Percentiles rank a stretch among this genome's conserved stretches.
Conservation (phyloP, 768 basidiomycete species). For the Auricularia sp. region DNA sequence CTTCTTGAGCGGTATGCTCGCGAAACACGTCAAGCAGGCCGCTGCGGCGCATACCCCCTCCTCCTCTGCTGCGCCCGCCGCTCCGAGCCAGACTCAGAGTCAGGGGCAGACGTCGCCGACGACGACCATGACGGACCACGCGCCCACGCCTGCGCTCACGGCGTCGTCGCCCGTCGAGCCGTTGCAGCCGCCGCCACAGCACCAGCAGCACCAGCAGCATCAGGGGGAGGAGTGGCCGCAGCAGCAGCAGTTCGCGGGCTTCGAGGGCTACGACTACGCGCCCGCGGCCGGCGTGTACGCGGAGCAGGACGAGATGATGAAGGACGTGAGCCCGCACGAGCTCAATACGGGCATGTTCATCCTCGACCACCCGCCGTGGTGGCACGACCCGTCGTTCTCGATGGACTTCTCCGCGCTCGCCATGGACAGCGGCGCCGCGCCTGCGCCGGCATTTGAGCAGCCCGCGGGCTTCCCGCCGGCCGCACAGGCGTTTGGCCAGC, state of each 20-base stretch:
- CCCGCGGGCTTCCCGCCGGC: neutral
- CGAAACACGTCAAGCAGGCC: constrained; percentile 22
- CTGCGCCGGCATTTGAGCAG: neutral
- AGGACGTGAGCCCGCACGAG: neutral
- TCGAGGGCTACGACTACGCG: neutral
- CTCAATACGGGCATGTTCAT: constrained; percentile 1
- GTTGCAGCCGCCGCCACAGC: no score
- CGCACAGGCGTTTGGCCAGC: no score
- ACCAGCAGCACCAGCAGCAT: no score
- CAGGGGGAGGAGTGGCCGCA: neutral
- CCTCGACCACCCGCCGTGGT: constrained; percentile 1
- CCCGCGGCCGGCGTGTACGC: neutral
- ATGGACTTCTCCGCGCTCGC: neutral
- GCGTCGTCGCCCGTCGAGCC: neutral
- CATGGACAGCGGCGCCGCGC: neutral
- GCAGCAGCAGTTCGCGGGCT: neutral
- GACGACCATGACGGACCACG: neutral
- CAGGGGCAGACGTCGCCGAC: neutral
- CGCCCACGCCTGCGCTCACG: neutral
- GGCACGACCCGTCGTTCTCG: neutral
- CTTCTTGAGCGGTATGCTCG: constrained; percentile 64
- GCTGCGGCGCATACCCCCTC: neutral
- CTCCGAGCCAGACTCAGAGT: neutral
- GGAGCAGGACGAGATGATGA: neutral
- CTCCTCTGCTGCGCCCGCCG: neutral